phyloP scores from a whole-genome alignment of 2,329 filamentous ascomycete genomes.

The Tympanopsis confertula region DNA sequence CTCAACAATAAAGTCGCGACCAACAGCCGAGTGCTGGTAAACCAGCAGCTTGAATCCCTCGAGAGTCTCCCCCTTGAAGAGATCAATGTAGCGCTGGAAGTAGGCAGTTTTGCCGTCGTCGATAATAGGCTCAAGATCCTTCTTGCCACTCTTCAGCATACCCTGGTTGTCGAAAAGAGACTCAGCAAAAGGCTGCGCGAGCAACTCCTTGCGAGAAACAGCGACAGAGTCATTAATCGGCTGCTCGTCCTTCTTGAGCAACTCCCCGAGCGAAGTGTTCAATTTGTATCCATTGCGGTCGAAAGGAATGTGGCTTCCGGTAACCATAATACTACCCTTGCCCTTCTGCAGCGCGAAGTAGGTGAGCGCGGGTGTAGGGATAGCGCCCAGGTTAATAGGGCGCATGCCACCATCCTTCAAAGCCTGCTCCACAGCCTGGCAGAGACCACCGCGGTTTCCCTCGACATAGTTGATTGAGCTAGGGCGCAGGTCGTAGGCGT shows the following conservation, averaged over 20 bases:
- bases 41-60: slow-evolving; percentile 14
- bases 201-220: slow-evolving; percentile 10
- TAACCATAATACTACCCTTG: slow-evolving; percentile 21
- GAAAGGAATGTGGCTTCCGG: slow-evolving; percentile 20
- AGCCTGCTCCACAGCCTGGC: slow-evolving; percentile 16
- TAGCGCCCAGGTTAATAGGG: slow-evolving; percentile 16
- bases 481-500: slow-evolving; percentile 16
- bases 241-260: slow-evolving; percentile 17
- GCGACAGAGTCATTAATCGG: slow-evolving; percentile 16
- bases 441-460: slow-evolving; percentile 14
- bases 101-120: slow-evolving; percentile 12
- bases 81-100: slow-evolving; percentile 15
- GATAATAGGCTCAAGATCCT: slow-evolving; percentile 6
- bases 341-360: slow-evolving; percentile 13
- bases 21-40: slow-evolving; percentile 20
- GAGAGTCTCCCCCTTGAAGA: slow-evolving; percentile 15
- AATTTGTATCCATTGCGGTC: slow-evolving; percentile 20
- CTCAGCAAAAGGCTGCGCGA: slow-evolving; percentile 12
- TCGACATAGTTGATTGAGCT: slow-evolving; percentile 16
- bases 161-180: slow-evolving; percentile 15
- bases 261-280: slow-evolving; percentile 17
- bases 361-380: slow-evolving; percentile 17
- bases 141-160: slow-evolving; percentile 10
- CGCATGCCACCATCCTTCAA: slow-evolving; percentile 14
- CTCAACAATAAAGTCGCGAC: slow-evolving; percentile 16